Evolutionary conservation across 768 basidiomycete species (phyloP), one percentile per base, ranked within the genome.

Genomic region (Hypholoma sublateritium): DNA sequence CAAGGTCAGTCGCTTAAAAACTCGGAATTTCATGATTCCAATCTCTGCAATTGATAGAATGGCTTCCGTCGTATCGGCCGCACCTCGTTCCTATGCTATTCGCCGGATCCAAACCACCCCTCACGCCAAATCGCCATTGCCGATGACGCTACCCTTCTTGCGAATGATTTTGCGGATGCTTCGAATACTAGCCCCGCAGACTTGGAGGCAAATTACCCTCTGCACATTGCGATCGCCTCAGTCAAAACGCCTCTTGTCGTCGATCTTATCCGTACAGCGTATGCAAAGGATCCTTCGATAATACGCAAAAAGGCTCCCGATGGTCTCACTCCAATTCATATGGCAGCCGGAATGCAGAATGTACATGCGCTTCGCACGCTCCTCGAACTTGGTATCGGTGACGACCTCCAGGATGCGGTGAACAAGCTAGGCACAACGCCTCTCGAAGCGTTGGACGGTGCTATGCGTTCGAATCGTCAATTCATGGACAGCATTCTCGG

Each of bases 31-130:
- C 16, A 21, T n/a, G n/a, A n/a, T n/a, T n/a, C 8, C 16, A 21
- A 42, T 45, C 25, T 22, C 22, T 39, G 4, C 28, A 2, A 32
- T 32, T 32, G 28, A 4, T 43, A 70, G 69, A 68, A 66, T 22
- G 44, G 62, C 24, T 70, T 70, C 35, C 60, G 69, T 16, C 67
- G 69, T 39, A 57, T 70, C 19, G 69, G 69, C 19, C 64, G 62
- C 17, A 70, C 69, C 5, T 8, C 16, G 19, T 68, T 67, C 56
- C 55, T 70, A 21, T 64, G 63, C 2, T 67, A 64, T 42, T 65
- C 69, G 1, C 57, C 61, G 1, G 50, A 66, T 35, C 55, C 50
- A 4, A 37, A 42, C 16, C 69, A 70, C 43, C 67, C 66, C 16
- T 70, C 67, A 6, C 66, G 59, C 43, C 16, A 34, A 11, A 16